These are phyloP conservation scores for Cordyceps fumosorosea DNA, from an alignment of 2,329 filamentous ascomycete species.

Conservation along the genomic window DNA sequence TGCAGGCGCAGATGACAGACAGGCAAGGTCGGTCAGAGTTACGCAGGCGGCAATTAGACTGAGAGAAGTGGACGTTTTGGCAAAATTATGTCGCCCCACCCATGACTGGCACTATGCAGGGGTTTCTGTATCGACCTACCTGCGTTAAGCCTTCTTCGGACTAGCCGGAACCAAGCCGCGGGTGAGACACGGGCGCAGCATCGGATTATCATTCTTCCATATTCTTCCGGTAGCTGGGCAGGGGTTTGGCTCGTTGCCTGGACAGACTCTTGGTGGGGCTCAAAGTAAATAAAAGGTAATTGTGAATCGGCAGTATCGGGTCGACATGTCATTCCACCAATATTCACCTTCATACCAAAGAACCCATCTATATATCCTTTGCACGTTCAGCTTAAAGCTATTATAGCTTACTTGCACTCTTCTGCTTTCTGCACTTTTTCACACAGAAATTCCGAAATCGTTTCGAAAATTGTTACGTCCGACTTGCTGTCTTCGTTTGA, in stretches of 20 bases:
- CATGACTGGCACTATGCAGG: slow-evolving; percentile 1
- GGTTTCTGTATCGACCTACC: not conserved
- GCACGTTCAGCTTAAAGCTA: slow-evolving; percentile 18
- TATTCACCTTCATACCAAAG: slow-evolving; percentile 18
- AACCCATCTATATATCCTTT: slow-evolving; percentile 12
- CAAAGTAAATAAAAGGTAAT: slow-evolving; percentile 41
- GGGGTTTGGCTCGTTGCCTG: slow-evolving; percentile 27
- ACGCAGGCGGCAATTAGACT: not conserved
- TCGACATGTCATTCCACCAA: slow-evolving; percentile 21
- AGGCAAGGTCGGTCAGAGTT: not conserved
- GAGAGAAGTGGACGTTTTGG: slow-evolving; percentile 2
- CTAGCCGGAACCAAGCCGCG: slow-evolving; percentile 4
- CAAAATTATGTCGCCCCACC: slow-evolving; percentile 7
- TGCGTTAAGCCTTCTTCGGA: not conserved
- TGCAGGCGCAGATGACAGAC: slow-evolving; percentile 5
- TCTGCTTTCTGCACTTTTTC: slow-evolving; percentile 20
- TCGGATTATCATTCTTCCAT: slow-evolving; percentile 14
- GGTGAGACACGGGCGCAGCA: not conserved
- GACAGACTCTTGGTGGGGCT: slow-evolving; percentile 28
- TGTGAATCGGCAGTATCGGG: slow-evolving; percentile 15
- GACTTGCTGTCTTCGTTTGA: not conserved
- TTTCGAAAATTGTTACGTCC: slow-evolving; percentile 25
- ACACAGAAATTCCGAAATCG: slow-evolving; percentile 19
- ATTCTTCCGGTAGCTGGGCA: slow-evolving; percentile 14
- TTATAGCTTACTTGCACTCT: slow-evolving; percentile 20